Percentiles rank a stretch among this genome's conserved stretches.
These are phyloP conservation scores for Beauveria australis DNA, from an alignment of 2,329 filamentous ascomycete species.

Conservation along the genomic window DNA sequence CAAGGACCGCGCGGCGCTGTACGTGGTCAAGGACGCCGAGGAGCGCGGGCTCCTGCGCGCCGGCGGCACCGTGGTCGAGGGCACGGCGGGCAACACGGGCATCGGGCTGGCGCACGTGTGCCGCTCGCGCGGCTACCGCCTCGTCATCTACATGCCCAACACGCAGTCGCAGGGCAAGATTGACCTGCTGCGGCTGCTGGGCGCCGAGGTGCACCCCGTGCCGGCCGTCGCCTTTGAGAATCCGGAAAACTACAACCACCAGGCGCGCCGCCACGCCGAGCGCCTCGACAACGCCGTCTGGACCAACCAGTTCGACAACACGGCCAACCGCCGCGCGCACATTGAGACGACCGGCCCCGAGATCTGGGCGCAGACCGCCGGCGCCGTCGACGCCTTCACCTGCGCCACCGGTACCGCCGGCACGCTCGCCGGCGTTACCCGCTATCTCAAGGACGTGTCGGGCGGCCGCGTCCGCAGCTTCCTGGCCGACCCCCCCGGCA, in stretches of 20 bases:
- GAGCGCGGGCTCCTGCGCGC: slow-evolving; percentile 72
- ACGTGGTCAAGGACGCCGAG: slow-evolving; percentile 89
- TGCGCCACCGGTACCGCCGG: slow-evolving; percentile 91
- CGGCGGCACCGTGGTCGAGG: slow-evolving; percentile 92
- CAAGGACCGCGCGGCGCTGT: slow-evolving; percentile 93
- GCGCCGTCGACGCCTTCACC: slow-evolving; percentile 86
- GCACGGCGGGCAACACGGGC: slow-evolving; percentile 94
- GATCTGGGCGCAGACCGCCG: slow-evolving; percentile 87
- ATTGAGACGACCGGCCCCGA: slow-evolving; percentile 96
- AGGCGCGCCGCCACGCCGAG: slow-evolving; percentile 85
- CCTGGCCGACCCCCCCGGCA: slow-evolving; percentile 89
- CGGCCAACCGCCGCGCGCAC: slow-evolving; percentile 85
- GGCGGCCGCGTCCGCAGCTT: slow-evolving; percentile 74
- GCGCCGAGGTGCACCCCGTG: slow-evolving; percentile 92
- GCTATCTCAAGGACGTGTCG: slow-evolving; percentile 79
- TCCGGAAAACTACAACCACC: slow-evolving; percentile 96
- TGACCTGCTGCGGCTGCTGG: slow-evolving; percentile 80
- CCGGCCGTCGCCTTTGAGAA: slow-evolving; percentile 94
- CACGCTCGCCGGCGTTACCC: slow-evolving; percentile 79
- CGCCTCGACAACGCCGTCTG: slow-evolving; percentile 80
- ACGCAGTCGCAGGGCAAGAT: slow-evolving; percentile 98
- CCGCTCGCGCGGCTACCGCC: slow-evolving; percentile 80
- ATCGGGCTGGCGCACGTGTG: slow-evolving; percentile 97
- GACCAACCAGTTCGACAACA: slow-evolving; percentile 99
- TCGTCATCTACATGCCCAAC: slow-evolving; percentile 99